Evolutionary conservation across 2,329 filamentous ascomycete species (phyloP), one percentile per base, ranked within the genome.

Genomic region (Fusarium sp.): DNA sequence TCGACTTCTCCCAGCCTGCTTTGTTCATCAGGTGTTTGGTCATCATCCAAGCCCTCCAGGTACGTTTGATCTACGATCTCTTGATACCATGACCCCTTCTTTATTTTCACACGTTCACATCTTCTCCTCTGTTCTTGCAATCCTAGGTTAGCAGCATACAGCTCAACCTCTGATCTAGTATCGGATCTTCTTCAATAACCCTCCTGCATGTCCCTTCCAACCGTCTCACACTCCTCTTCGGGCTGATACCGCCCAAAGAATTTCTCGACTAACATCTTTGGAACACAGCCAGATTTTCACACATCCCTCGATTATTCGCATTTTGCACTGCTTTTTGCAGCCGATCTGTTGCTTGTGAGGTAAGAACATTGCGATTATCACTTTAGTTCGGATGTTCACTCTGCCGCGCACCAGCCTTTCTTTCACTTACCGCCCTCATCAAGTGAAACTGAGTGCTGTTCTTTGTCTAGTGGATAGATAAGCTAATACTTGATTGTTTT

Each of bases 301-400:
- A 70, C 63, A 70, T 66, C 60, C 64, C 66, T 66, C 70, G 67
- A 76, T 71, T 75, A 75, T 69, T 77, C 70, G 66, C 71, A 77
- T 77, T 66, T 78, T 71, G 63, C 73, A 68, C 69, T 69, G 73
- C 73, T 69, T 61, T 65, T 70, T 57, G 69, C 72, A 75, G 60
- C 71, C 70, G 70, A 79, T 77, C 68, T 79, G 75, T 75, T 74
- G 75, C 70, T 77, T 72, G 68, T 70, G 63, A 76, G 72, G 78
- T 78, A 75, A 58, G 76, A 67, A 28, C 21, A n/a, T 23, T 12
- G n/a, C 2, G 11, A 13, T 18, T n/a, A 11, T 9, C 9, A 26
- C 35, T 15, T 12, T 15, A 37, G 8, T n/a, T 29, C 42, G n/a
- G 13, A 39, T 13, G 21, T 24, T 21, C 13, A 28, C 7, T 31